Evolutionary conservation across 2,329 filamentous ascomycete genomes (phyloP).

Genomic region (Arthrobotrys musiformis): DNA sequence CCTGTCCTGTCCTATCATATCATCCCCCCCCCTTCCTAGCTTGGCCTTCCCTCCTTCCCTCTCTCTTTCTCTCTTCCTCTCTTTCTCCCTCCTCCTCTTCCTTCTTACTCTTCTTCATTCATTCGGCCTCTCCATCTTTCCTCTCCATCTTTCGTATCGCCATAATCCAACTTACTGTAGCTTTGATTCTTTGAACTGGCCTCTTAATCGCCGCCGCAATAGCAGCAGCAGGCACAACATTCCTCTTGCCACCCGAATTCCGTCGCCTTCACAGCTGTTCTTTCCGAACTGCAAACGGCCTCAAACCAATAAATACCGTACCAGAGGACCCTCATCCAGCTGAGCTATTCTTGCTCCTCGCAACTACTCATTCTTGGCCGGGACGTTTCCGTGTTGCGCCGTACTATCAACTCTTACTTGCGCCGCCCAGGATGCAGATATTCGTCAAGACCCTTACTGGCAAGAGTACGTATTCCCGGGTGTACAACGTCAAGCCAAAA

Average conservation of each 20-base stretch:
- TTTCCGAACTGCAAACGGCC: slow-evolving; percentile 10
- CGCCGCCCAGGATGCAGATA: slow-evolving; percentile 72
- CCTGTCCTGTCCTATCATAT: neutral
- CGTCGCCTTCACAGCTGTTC: neutral
- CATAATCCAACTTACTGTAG: neutral
- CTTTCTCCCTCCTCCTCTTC: neutral
- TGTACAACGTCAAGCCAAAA: slow-evolving; percentile 8
- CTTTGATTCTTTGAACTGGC: neutral
- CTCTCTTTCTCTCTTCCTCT: neutral
- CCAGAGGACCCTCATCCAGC: neutral
- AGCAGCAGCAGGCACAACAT: too few species aligned
- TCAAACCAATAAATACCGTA: neutral
- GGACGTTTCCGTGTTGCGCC: slow-evolving; percentile 15
- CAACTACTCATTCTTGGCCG: neutral
- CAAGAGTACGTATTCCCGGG: slow-evolving; percentile 69
- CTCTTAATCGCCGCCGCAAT: slow-evolving; percentile 4
- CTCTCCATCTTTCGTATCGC: neutral
- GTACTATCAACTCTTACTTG: neutral
- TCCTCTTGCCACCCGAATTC: slow-evolving; percentile 2
- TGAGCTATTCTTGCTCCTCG: neutral
- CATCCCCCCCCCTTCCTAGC: too few species aligned
- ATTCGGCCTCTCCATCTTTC: neutral
- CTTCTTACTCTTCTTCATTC: neutral
- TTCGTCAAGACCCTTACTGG: slow-evolving; percentile 85
- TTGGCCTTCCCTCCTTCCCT: neutral